Evolutionary conservation across 1,139 yeast species (phyloP), one percentile per base, ranked within the genome.

Genomic region (Diutina mesorugosa): DNA sequence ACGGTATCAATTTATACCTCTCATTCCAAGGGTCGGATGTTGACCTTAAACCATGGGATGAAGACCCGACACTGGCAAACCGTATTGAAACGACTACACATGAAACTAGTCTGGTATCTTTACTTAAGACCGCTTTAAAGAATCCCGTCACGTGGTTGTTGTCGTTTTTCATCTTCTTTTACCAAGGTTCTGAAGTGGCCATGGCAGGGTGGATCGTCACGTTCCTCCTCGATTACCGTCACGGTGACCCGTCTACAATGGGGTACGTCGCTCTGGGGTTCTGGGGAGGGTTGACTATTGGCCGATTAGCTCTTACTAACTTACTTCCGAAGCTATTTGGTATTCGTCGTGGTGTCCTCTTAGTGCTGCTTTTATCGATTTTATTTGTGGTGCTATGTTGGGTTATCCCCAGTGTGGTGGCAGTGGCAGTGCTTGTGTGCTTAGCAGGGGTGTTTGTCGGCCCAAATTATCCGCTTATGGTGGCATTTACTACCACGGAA

Each of bases 191-290:
- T 1, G 90, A 85, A 65, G 89, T 85, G 6, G 71, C 86, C 0
- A 67, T 83, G 62, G 89, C 86, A 28, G 89, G 89, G 45, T 85
- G 90, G 90, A 76, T 82, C 45, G 85, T 83, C 47, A 81, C 90
- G 0, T 85, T 76, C 61, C 71, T 85, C 63, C 73, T 82, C 54
- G 80, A 78, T 56, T 81, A 80, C 61, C 73, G 89, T 54, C 70
- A 73, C 53, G 86, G 84, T 1, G 67, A 70, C 55, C 64, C 70
- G 10, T 12, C 12, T 3, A 67, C 77, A 4, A 76, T 78, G 58
- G 89, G 90, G 21, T 84, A 83, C 63, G 84, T 84, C 35, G 80
- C 87, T 2, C 80, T 89, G 8, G 90, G 90, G 0, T 84, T 79
- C 62, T 85, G 90, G 90, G 82, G 77, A 12, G 91, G 91, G 6